phyloP scores from a whole-genome alignment of 139 green algal genomes.

The Mychonastes homosphaera region DNA sequence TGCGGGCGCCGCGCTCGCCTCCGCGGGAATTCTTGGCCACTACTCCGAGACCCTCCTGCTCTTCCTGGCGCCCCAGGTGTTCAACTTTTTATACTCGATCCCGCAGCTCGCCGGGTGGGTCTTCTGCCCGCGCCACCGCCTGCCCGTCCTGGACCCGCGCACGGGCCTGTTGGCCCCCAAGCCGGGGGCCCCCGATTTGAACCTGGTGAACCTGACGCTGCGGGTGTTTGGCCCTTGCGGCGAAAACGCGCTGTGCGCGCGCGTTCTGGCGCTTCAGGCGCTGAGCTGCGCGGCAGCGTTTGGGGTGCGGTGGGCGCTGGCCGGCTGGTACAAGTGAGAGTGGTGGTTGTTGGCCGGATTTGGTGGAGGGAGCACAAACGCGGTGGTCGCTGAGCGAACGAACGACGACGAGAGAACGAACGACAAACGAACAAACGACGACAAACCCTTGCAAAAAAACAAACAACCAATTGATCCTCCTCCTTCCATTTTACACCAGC shows the following conservation, averaged over 20 bases:
- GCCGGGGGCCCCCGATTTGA: slow-evolving; percentile 77
- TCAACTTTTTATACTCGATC: slow-evolving; percentile 97
- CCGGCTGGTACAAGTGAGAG: slow-evolving; percentile 60
- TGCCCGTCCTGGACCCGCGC: slow-evolving; percentile 75
- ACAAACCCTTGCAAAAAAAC: no score
- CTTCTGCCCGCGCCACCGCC: slow-evolving; percentile 84
- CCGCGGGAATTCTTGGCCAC: slow-evolving; percentile 95
- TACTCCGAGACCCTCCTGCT: slow-evolving; percentile 94
- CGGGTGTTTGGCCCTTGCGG: slow-evolving; percentile 66
- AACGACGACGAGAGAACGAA: no score
- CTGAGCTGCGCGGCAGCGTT: slow-evolving; percentile 56
- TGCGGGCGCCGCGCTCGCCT: slow-evolving; percentile 93
- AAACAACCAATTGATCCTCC: no score
- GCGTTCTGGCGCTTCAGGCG: slow-evolving; percentile 75
- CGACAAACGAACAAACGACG: no score
- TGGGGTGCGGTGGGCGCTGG: slow-evolving; percentile 36
- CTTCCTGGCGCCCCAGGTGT: slow-evolving; percentile 77
- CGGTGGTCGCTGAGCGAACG: no score
- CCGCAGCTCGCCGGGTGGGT: slow-evolving; percentile 96
- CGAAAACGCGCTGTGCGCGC: slow-evolving; percentile 71
- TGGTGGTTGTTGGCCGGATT: no score
- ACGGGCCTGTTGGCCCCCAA: slow-evolving; percentile 63
- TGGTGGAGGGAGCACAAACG: no score
- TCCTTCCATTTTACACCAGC: no score
- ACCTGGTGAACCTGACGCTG: slow-evolving; percentile 90